These are phyloP conservation scores for Hemileccinum rubropunctum DNA, from an alignment of 768 basidiomycete genomes.

Conservation along the genomic window DNA sequence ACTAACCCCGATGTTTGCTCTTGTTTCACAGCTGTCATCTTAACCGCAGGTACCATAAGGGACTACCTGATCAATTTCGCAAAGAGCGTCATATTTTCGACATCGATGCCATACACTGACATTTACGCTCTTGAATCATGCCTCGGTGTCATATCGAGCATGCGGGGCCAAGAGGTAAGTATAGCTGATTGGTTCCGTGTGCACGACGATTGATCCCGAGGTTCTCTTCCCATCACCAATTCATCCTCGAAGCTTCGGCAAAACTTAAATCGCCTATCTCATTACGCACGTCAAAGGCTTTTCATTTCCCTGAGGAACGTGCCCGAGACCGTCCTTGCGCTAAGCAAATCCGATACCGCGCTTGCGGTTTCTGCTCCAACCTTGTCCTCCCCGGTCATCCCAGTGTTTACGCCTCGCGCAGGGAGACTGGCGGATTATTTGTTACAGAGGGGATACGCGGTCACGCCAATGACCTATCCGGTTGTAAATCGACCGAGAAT, in stretches of 20 bases:
- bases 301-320: slow-evolving; percentile 1
- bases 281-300: slow-evolving; percentile 14
- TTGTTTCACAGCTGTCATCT: slow-evolving; percentile 13
- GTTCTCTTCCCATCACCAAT: neutral
- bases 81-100: slow-evolving; percentile 19
- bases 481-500: slow-evolving; percentile 16
- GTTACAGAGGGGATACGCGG: slow-evolving; percentile 12
- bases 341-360: neutral
- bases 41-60: slow-evolving; percentile 16
- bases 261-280: slow-evolving; percentile 4
- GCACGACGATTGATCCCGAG: neutral
- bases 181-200: neutral
- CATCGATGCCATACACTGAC: slow-evolving; percentile 19
- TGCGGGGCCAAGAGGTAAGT: slow-evolving; percentile 19
- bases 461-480: slow-evolving; percentile 11
- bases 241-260: slow-evolving; percentile 13
- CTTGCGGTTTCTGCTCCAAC: neutral
- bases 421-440: slow-evolving; percentile 15
- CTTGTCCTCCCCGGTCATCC: slow-evolving; percentile 20
- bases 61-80: slow-evolving; percentile 21
- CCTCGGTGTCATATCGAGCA: slow-evolving; percentile 24
- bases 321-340: slow-evolving; percentile 1
- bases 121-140: slow-evolving; percentile 40
- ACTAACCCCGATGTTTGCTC: neutral
- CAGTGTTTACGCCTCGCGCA: slow-evolving; percentile 14